Percentiles rank a stretch among this genome's conserved stretches.
Conservation (phyloP, 2,329 filamentous ascomycete genomes). For the Bipolaris gigantea region DNA sequence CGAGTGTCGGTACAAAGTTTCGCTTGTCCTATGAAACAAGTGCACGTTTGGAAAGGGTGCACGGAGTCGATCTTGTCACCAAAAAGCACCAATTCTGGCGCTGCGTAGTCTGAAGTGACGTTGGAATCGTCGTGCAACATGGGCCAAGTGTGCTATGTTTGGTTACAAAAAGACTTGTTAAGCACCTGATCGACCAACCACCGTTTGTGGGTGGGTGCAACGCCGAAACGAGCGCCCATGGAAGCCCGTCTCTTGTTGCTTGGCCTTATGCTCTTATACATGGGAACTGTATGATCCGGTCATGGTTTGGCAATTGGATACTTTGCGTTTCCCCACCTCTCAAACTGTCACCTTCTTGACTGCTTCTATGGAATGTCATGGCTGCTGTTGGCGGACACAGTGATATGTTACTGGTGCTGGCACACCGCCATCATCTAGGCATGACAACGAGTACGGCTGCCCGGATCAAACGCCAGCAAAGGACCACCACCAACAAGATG, state of each 20-base stretch:
- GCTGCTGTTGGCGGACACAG: constrained; percentile 4
- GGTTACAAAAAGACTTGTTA: constrained; percentile 1
- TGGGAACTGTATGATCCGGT: constrained; percentile 3
- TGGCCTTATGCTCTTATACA: constrained; percentile 2
- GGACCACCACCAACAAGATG: not conserved
- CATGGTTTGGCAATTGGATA: not conserved
- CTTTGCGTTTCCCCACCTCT: not conserved
- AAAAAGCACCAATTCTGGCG: constrained; percentile 3
- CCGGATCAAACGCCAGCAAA: not conserved
- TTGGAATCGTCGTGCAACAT: not conserved
- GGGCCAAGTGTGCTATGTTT: constrained; percentile 7
- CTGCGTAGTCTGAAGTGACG: not conserved
- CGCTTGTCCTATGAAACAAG: constrained; percentile 9
- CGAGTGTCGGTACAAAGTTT: constrained; percentile 12
- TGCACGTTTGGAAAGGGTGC: constrained; percentile 9
- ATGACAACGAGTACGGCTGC: not conserved
- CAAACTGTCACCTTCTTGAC: not conserved
- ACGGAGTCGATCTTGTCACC: constrained; percentile 1
- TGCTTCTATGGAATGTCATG: constrained; percentile 6
- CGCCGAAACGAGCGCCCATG: constrained; percentile 9
- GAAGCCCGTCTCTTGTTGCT: constrained; percentile 2
- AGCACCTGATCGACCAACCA: constrained; percentile 3
- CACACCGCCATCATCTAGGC: not conserved
- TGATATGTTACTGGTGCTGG: constrained; percentile 8
- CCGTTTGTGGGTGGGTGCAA: not conserved